A percentile compares a stretch with the other conserved stretches of the same genome.
phyloP scores from a whole-genome alignment of 208 protist species.

The Leptomonas pyrrhocoris region DNA sequence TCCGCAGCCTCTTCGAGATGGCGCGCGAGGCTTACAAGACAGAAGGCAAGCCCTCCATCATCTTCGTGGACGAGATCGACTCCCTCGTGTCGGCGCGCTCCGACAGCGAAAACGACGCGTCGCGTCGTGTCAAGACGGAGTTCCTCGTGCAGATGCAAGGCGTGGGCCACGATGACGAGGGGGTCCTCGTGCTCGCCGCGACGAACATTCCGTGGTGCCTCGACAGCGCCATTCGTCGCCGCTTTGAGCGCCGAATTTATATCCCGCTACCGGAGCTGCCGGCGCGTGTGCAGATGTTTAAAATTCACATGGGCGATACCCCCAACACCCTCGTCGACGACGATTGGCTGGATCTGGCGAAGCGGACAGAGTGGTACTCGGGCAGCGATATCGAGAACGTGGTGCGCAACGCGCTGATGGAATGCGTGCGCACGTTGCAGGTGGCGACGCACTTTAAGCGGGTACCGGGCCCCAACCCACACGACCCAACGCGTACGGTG shows the following conservation, averaged over 20 bases:
- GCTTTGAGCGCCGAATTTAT: slow-evolving; percentile 94
- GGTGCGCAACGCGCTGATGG: slow-evolving; percentile 98
- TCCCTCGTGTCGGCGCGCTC: slow-evolving; percentile 88
- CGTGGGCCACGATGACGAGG: slow-evolving; percentile 84
- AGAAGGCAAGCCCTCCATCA: slow-evolving; percentile 84
- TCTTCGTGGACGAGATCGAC: slow-evolving; percentile 97
- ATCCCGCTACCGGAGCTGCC: slow-evolving; percentile 91
- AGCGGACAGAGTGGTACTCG: slow-evolving; percentile 92
- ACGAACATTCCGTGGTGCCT: slow-evolving; percentile 93
- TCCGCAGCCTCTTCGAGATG: slow-evolving; percentile 94
- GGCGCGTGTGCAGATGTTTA: slow-evolving; percentile 92
- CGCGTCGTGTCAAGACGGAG: slow-evolving; percentile 99
- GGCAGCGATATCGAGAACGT: slow-evolving; percentile 97
- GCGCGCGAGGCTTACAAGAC: slow-evolving; percentile 83
- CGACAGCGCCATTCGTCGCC: slow-evolving; percentile 89
- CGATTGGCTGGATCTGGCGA: slow-evolving; percentile 92
- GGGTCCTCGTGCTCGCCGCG: slow-evolving; percentile 91
- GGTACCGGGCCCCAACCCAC: slow-evolving; percentile 76
- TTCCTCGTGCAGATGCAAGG: slow-evolving; percentile 98
- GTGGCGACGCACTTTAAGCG: slow-evolving; percentile 98
- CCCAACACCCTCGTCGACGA: slow-evolving; percentile 83
- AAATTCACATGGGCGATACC: slow-evolving; percentile 96
- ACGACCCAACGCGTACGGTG: slow-evolving; percentile 70
- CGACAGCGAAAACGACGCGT: slow-evolving; percentile 90
- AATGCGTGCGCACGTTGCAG: slow-evolving; percentile 96